A percentile compares a stretch with the other conserved stretches of the same genome.
Conservation (phyloP, 2,329 filamentous ascomycete genomes). For the Nemania sp. region DNA sequence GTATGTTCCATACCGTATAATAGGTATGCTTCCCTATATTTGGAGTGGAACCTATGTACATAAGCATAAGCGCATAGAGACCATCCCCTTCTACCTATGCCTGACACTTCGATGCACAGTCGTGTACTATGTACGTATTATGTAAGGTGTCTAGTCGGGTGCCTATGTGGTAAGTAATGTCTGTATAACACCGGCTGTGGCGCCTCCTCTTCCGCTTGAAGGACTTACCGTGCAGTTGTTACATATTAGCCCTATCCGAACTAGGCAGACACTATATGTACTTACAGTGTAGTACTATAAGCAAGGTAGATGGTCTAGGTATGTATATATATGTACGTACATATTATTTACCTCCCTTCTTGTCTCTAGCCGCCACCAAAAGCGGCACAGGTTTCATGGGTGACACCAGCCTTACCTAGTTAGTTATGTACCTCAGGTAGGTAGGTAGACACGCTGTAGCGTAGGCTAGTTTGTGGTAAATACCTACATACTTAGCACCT, state of each 20-base stretch:
- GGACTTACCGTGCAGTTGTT: slow-evolving; percentile 4
- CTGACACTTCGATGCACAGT: neutral
- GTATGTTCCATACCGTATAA: neutral
- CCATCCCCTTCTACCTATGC: neutral
- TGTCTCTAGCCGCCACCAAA: slow-evolving; percentile 32
- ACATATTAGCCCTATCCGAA: slow-evolving; percentile 9
- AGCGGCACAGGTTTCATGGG: slow-evolving; percentile 34
- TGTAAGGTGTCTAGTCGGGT: too few species aligned
- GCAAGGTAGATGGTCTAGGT: too few species aligned
- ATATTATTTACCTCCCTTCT: slow-evolving; percentile 17
- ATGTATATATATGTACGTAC: too few species aligned
- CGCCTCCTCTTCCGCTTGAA: slow-evolving; percentile 13
- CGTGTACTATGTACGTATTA: neutral
- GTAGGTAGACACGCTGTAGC: neutral
- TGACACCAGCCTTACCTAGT: slow-evolving; percentile 17
- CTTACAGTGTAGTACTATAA: slow-evolving; percentile 10
- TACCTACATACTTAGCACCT: too few species aligned
- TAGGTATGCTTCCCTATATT: neutral
- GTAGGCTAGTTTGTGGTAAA: neutral
- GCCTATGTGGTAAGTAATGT: neutral
- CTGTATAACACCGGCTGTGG: slow-evolving; percentile 9
- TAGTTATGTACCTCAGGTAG: neutral
- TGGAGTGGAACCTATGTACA: neutral
- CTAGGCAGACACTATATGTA: neutral
- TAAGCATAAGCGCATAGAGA: neutral